Evolutionary conservation across 257 asterid species (phyloP).

Genomic region (Lavandula angustifolia): DNA sequence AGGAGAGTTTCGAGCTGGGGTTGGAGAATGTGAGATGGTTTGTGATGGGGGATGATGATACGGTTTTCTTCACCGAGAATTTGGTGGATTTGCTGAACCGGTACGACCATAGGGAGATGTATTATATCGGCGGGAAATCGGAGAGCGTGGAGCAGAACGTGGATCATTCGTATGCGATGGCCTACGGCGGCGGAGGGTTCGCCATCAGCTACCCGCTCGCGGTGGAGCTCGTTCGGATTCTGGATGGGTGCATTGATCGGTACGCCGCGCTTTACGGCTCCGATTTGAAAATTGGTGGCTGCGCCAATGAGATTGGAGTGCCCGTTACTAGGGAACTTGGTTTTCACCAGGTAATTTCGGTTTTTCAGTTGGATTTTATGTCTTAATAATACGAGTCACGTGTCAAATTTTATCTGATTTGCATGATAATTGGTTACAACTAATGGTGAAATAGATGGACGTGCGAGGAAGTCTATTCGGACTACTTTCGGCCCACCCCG

Average conservation of each 20-base stretch:
- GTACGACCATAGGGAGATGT: slow-evolving; percentile 69
- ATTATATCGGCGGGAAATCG: slow-evolving; percentile 73
- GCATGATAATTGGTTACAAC: no score
- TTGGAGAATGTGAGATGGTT: slow-evolving; percentile 73
- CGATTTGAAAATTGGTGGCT: slow-evolving; percentile 65
- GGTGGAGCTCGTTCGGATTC: slow-evolving; percentile 53
- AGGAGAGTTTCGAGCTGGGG: slow-evolving; percentile 65
- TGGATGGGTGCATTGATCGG: slow-evolving; percentile 81
- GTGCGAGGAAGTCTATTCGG: slow-evolving; percentile 70
- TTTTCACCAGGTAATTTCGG: slow-evolving; percentile 73
- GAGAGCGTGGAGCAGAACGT: slow-evolving; percentile 87
- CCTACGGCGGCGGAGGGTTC: slow-evolving; percentile 91
- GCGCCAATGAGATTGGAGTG: slow-evolving; percentile 72
- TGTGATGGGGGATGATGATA: slow-evolving; percentile 94
- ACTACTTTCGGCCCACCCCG: slow-evolving; percentile 78
- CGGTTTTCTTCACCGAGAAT: slow-evolving; percentile 72
- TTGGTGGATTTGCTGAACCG: slow-evolving; percentile 49
- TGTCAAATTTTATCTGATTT: no score
- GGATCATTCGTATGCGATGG: slow-evolving; percentile 67
- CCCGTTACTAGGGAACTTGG: slow-evolving; percentile 75
- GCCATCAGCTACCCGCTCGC: slow-evolving; percentile 82
- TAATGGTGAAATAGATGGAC: slow-evolving; percentile 45
- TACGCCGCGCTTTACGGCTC: slow-evolving; percentile 74
- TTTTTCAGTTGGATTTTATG: no score
- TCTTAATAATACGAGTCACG: no score